Conservation (phyloP, 2,329 filamentous ascomycete species). For the Clonostachys chloroleuca region DNA sequence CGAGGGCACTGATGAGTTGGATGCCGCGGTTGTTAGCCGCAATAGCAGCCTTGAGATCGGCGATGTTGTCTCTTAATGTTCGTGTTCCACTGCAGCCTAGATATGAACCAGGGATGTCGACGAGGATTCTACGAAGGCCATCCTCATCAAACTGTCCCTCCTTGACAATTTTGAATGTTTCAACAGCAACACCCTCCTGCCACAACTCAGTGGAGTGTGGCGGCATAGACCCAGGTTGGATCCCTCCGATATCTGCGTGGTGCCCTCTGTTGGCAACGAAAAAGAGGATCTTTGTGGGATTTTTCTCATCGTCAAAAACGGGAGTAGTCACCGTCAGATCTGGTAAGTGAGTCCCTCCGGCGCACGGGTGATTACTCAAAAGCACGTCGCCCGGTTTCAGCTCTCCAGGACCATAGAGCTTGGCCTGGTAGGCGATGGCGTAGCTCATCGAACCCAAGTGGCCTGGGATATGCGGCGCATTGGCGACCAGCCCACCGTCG, state of each 20-base stretch:
- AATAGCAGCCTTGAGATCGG: constrained; percentile 81
- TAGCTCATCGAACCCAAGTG: constrained; percentile 73
- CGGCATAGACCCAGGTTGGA: constrained; percentile 79
- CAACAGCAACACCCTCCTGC: constrained; percentile 62
- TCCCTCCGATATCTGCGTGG: constrained; percentile 60
- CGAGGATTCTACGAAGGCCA: constrained; percentile 48
- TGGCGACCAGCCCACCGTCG: constrained; percentile 67
- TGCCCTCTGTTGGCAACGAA: constrained; percentile 20
- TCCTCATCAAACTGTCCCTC: constrained; percentile 76
- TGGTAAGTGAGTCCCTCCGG: constrained; percentile 29
- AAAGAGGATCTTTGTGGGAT: constrained; percentile 17
- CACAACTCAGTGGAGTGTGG: constrained; percentile 63
- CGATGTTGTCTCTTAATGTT: constrained; percentile 77
- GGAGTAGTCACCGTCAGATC: constrained; percentile 25
- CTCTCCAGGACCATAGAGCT: constrained; percentile 52
- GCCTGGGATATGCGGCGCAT: constrained; percentile 68
- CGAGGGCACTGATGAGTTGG: constrained; percentile 66
- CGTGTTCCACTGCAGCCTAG: constrained; percentile 72
- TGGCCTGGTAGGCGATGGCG: constrained; percentile 62
- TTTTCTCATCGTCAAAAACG: constrained; percentile 19
- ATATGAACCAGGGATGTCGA: constrained; percentile 66
- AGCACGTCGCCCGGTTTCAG: constrained; percentile 22
- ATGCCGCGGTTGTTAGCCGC: constrained; percentile 85
- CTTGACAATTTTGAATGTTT: constrained; percentile 67
- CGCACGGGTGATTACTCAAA: constrained; percentile 17